These are phyloP conservation scores for Chondrus crispus DNA, from an alignment of 23 red algal genomes.

Conservation along the genomic window DNA sequence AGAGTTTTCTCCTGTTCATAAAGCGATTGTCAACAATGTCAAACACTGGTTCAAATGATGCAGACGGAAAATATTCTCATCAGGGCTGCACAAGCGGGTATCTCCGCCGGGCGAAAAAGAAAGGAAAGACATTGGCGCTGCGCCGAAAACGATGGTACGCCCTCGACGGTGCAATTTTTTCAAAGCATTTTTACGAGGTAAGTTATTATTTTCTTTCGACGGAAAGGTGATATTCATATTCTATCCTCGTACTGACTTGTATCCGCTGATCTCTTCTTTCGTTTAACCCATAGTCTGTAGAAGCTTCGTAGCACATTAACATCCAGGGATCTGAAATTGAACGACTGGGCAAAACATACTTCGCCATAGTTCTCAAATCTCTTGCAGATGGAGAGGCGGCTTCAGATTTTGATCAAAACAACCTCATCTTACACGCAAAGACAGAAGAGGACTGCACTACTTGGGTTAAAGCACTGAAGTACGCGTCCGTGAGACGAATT, in stretches of 20 bases:
- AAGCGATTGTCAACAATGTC: too few species aligned
- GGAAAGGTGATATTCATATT: neutral
- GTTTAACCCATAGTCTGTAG: neutral
- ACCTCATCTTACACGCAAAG: conserved; percentile 35
- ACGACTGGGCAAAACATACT: conserved; percentile 16
- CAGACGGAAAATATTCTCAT: too few species aligned
- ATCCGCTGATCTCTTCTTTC: neutral
- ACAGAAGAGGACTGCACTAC: conserved; percentile 39
- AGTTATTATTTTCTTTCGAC: neutral
- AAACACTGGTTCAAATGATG: too few species aligned
- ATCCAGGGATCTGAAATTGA: conserved; percentile 35
- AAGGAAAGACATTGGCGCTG: conserved; percentile 24
- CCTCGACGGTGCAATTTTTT: conserved; percentile 68
- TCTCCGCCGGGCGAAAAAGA: conserved; percentile 39
- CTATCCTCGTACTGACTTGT: neutral
- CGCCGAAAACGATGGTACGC: conserved; percentile 64
- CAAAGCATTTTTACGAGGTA: conserved; percentile 47
- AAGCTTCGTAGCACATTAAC: conserved; percentile 56
- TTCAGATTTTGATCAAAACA: conserved; percentile 48
- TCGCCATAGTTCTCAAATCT: conserved; percentile 25
- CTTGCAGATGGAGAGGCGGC: conserved; percentile 15
- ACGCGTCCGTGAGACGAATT: conserved; percentile 23
- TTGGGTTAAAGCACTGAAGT: conserved; percentile 39
- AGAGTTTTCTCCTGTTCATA: too few species aligned
- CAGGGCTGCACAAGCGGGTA: too few species aligned